Evolutionary conservation across 2,329 filamentous ascomycete genomes (phyloP).

Genomic region (Fusarium torreyae): DNA sequence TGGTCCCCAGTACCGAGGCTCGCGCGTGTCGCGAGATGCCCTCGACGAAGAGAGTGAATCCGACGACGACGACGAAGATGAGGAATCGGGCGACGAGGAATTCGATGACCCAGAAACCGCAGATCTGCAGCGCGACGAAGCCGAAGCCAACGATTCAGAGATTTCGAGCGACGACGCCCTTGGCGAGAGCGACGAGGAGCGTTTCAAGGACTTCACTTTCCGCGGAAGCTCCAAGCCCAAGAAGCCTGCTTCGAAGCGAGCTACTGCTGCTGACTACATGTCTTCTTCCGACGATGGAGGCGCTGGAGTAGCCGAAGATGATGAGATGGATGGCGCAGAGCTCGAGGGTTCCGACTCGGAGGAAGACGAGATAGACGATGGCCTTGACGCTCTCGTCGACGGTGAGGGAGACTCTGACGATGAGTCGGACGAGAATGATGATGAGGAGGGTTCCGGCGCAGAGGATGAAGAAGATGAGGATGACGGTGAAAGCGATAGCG

Average conservation of each 20-base stretch:
- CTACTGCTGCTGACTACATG: conserved; percentile 72
- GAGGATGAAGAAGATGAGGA: conserved; percentile 58
- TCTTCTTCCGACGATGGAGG: conserved; percentile 60
- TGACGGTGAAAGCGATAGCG: conserved; percentile 56
- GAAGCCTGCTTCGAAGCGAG: conserved; percentile 57
- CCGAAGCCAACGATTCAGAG: conserved; percentile 69
- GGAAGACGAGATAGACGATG: conserved; percentile 58
- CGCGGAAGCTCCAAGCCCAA: conserved; percentile 70
- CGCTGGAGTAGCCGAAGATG: conserved; percentile 53
- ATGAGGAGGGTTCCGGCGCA: conserved; percentile 55
- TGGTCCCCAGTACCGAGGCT: conserved; percentile 85
- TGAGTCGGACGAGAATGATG: conserved; percentile 55
- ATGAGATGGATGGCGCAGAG: conserved; percentile 55
- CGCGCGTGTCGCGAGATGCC: conserved; percentile 79
- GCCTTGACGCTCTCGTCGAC: conserved; percentile 54
- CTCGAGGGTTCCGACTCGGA: conserved; percentile 57
- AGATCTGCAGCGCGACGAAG: conserved; percentile 68
- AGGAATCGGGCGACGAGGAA: conserved; percentile 64
- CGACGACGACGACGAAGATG: conserved; percentile 62
- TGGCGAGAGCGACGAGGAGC: conserved; percentile 86
- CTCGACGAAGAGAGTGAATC: conserved; percentile 72
- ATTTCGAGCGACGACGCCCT: conserved; percentile 80
- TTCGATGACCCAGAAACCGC: conserved; percentile 71
- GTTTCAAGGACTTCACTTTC: conserved; percentile 81
- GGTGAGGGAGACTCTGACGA: conserved; percentile 54